Evolutionary conservation across 208 protist genomes (phyloP).

Genomic region (Kentomonas sorsogonicus): DNA sequence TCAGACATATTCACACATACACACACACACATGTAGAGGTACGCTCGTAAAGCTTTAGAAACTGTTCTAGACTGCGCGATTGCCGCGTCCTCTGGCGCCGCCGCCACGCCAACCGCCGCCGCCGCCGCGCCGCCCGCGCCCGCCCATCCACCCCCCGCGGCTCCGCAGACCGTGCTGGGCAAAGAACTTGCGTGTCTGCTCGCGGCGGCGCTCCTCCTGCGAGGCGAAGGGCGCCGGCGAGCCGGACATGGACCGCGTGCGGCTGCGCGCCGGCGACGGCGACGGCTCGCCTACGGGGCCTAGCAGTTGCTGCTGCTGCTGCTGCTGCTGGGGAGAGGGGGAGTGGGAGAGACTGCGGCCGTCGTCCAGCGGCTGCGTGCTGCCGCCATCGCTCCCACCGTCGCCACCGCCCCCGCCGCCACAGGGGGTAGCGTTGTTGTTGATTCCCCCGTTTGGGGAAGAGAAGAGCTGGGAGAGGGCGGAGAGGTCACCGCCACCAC

Average conservation of each 20-base stretch:
- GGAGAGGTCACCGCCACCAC: neutral
- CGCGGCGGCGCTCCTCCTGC: constrained; percentile 24
- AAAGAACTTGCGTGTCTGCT: constrained; percentile 36
- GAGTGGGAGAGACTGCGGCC: neutral
- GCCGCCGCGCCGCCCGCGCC: constrained; percentile 11
- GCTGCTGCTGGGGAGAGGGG: neutral
- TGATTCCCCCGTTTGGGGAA: neutral
- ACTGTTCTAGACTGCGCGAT: too few relatives aligned
- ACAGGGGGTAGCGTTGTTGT: neutral
- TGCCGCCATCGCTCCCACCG: neutral
- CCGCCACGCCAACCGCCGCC: constrained; percentile 16
- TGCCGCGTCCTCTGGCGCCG: constrained; percentile 8
- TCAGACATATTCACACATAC: neutral
- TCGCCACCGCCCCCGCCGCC: neutral
- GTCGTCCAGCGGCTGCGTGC: neutral
- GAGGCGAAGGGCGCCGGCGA: constrained; percentile 7
- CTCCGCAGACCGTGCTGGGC: constrained; percentile 21
- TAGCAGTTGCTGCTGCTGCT: constrained; percentile 5
- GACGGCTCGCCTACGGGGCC: neutral
- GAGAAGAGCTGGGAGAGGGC: too few relatives aligned
- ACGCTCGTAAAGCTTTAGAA: too few relatives aligned
- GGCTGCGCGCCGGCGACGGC: neutral
- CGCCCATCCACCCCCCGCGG: constrained; percentile 1
- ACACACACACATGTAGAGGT: neutral
- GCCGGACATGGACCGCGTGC: neutral